A percentile compares a stretch with the other conserved stretches of the same genome.
phyloP scores from a whole-genome alignment of 176 grass and related monocot genomes.

The Otatea glauca region DNA sequence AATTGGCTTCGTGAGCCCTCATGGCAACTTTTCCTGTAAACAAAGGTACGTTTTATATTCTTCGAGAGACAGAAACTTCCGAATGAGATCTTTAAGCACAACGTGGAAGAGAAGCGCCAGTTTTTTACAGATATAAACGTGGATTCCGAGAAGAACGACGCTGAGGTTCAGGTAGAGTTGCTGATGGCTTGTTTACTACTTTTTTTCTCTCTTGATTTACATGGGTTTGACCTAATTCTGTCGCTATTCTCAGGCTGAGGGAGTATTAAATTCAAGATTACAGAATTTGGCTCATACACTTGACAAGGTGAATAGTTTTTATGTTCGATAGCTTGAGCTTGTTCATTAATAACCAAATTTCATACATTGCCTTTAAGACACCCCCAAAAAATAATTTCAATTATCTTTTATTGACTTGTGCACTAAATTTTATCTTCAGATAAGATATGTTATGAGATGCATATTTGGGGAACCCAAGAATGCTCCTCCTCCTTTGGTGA shows the following conservation, averaged over 20 bases:
- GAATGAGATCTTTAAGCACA: constrained; percentile 83
- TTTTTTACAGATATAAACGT: constrained; percentile 90
- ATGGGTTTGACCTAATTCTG: constrained; percentile 29
- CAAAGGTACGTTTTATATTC: constrained; percentile 94
- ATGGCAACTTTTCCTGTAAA: constrained; percentile 47
- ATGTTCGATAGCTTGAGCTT: constrained; percentile 29
- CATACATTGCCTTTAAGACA: not conserved
- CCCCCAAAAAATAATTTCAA: not conserved
- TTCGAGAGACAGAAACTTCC: constrained; percentile 93
- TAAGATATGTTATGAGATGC: constrained; percentile 88
- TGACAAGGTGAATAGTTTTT: constrained; percentile 76
- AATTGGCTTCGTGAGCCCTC: constrained; percentile 18
- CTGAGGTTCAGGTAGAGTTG: constrained; percentile 81
- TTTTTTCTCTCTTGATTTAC: constrained; percentile 26
- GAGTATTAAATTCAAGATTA: constrained; percentile 91
- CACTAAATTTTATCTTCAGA: constrained; percentile 50
- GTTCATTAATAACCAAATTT: constrained; percentile 7
- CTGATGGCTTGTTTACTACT: constrained; percentile 30
- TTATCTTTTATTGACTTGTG: constrained; percentile 33
- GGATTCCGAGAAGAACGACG: constrained; percentile 82
- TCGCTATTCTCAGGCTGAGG: constrained; percentile 68
- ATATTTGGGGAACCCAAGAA: constrained; percentile 83
- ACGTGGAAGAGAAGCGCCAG: constrained; percentile 88
- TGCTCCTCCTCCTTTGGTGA: constrained; percentile 88
- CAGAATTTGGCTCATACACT: constrained; percentile 94